These are phyloP conservation scores for Panaeolus cyanescens DNA, from an alignment of 768 basidiomycete genomes.

Conservation along the genomic window DNA sequence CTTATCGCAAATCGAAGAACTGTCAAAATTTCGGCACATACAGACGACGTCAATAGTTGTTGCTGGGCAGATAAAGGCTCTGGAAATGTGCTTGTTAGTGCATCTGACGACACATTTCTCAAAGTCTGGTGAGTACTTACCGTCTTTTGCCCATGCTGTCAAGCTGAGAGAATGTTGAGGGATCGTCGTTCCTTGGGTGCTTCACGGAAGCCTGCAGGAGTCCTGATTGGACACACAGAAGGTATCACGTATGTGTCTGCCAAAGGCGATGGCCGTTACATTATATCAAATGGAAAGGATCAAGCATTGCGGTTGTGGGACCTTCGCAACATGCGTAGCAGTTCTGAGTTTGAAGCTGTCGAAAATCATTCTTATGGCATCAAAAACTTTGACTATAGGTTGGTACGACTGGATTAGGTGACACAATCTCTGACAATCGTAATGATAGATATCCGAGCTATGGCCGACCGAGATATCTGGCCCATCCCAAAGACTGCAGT, in stretches of 20 bases:
- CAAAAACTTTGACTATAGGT: constrained; percentile 81
- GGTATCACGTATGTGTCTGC: constrained; percentile 94
- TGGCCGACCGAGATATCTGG: constrained; percentile 56
- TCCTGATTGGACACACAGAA: constrained; percentile 94
- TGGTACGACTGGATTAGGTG: constrained; percentile 17
- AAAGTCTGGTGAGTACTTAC: constrained; percentile 84
- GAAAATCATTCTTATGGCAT: constrained; percentile 54
- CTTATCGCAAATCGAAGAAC: constrained; percentile 76
- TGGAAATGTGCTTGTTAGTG: constrained; percentile 93
- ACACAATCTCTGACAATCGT: constrained; percentile 1
- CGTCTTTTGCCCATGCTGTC: constrained; percentile 46
- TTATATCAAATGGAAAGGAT: constrained; percentile 96
- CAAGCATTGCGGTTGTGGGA: constrained; percentile 93
- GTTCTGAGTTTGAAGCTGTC: constrained; percentile 63
- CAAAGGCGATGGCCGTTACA: constrained; percentile 94
- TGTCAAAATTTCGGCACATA: constrained; percentile 85
- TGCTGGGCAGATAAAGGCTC: constrained; percentile 94
- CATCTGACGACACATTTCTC: constrained; percentile 91
- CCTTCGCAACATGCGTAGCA: constrained; percentile 87
- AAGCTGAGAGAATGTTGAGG: constrained; percentile 30
- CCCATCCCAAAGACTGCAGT: constrained; percentile 89
- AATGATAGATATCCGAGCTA: constrained; percentile 60
- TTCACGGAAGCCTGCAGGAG: constrained; percentile 82
- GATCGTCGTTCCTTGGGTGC: constrained; percentile 56
- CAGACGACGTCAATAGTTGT: constrained; percentile 91